A percentile compares a stretch with the other conserved stretches of the same genome.
phyloP scores from a whole-genome alignment of 2,329 filamentous ascomycete genomes.

The Neurospora sp. region DNA sequence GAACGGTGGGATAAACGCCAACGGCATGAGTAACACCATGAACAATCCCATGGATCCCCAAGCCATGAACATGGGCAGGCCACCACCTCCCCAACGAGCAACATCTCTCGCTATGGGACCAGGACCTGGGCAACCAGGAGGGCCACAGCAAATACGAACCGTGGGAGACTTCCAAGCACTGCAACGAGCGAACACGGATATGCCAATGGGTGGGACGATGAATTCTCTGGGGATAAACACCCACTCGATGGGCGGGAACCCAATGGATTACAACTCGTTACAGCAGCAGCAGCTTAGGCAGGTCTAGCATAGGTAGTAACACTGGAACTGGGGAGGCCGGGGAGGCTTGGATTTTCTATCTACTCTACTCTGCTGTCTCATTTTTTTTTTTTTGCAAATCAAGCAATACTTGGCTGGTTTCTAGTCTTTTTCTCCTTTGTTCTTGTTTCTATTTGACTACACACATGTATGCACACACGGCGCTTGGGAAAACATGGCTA shows the following conservation, averaged over 20 bases:
- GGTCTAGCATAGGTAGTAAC: conserved; percentile 18
- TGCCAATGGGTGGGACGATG: conserved; percentile 20
- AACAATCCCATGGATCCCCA: conserved; percentile 3
- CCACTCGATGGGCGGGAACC: conserved; percentile 24
- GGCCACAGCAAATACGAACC: conserved; percentile 28
- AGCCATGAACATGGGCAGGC: conserved; percentile 23
- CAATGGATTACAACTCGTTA: conserved; percentile 29
- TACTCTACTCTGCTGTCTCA: not conserved
- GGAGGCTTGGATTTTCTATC: not conserved
- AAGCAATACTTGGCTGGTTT: not conserved
- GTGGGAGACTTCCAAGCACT: conserved; percentile 41
- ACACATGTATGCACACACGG: not conserved
- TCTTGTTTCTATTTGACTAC: not conserved
- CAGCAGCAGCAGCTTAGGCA: not conserved
- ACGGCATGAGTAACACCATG: conserved; percentile 3
- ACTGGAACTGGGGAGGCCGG: conserved; percentile 5
- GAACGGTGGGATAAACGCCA: not conserved
- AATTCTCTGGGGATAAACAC: conserved; percentile 24
- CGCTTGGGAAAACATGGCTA: not conserved
- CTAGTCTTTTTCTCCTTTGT: not conserved
- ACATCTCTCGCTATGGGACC: conserved; percentile 30
- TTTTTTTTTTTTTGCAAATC: not conserved
- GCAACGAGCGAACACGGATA: conserved; percentile 34
- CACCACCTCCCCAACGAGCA: conserved; percentile 25
- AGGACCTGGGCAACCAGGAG: not conserved